Conservation (phyloP, 164 flowering plant species). For the Aristolochia californica region DNA sequence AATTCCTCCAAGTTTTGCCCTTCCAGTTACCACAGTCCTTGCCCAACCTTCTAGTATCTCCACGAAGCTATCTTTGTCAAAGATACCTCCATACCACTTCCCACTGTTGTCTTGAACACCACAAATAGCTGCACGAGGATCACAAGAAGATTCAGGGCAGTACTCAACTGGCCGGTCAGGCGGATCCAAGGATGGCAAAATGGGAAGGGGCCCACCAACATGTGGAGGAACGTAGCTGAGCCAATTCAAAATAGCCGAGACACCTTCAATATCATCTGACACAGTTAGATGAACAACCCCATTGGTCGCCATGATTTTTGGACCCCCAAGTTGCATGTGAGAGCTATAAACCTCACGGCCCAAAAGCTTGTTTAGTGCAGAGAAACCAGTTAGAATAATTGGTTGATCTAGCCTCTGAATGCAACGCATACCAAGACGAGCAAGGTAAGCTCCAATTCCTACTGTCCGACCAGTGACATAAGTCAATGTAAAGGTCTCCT, state of each 20-base stretch:
- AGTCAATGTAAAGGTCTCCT: constrained; percentile 89
- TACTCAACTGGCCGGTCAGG: constrained; percentile 78
- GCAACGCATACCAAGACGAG: constrained; percentile 99
- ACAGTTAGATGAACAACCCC: constrained; percentile 98
- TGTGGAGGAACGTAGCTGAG: constrained; percentile 78
- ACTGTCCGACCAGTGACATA: constrained; percentile 99
- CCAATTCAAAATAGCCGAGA: constrained; percentile 88
- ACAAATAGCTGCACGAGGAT: constrained; percentile 92
- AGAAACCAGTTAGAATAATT: constrained; percentile 92
- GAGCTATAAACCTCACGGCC: constrained; percentile 99
- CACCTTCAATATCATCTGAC: constrained; percentile 94
- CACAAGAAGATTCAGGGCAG: constrained; percentile 81
- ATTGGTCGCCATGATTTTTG: constrained; percentile 97
- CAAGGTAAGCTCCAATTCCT: constrained; percentile 98
- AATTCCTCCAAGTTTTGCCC: constrained; percentile 97
- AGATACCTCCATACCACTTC: constrained; percentile 90
- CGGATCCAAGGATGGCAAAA: constrained; percentile 55
- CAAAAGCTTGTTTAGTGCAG: constrained; percentile 91
- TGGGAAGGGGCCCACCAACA: constrained; percentile 80
- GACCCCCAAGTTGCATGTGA: constrained; percentile 99
- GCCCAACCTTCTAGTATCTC: constrained; percentile 99
- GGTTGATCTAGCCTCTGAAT: constrained; percentile 99
- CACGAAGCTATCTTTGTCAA: constrained; percentile 82
- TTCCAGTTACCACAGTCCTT: constrained; percentile 94
- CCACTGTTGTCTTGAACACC: constrained; percentile 49